Conservation (phyloP, 805 yeast genomes). For the Saccharomycopsis oosterbeekiorum region DNA sequence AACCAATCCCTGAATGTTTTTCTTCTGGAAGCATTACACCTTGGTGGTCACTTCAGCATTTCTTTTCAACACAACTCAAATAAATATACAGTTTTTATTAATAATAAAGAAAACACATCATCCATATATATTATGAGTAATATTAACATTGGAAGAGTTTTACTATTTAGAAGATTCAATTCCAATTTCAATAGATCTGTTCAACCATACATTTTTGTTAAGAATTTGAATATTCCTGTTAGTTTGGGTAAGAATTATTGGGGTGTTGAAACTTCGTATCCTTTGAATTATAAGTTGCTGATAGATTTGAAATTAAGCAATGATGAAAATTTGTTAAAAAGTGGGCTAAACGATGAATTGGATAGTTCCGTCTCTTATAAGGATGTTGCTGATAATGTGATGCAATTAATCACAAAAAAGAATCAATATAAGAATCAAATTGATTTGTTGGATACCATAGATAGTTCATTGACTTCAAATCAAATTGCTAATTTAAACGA, state of each 20-base stretch:
- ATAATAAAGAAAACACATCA: not conserved
- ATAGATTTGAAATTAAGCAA: conserved; percentile 43
- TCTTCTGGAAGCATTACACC: not conserved
- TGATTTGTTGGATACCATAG: conserved; percentile 37
- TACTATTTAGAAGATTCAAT: not conserved
- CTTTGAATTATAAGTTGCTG: conserved; percentile 57
- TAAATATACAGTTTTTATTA: too few species aligned
- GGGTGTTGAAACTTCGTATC: conserved; percentile 42
- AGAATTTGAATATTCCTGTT: conserved; percentile 51
- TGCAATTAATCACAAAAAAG: conserved; percentile 37
- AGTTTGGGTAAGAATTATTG: conserved; percentile 68
- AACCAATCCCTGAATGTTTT: too few species aligned
- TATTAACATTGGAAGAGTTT: not conserved
- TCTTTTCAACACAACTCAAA: too few species aligned
- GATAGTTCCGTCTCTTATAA: conserved; percentile 83
- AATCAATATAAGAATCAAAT: conserved; percentile 27
- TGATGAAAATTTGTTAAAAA: conserved; percentile 44
- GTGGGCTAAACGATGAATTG: conserved; percentile 77
- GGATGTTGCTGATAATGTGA: conserved; percentile 59
- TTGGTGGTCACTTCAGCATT: not conserved
- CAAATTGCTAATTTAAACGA: conserved; percentile 32
- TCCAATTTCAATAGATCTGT: not conserved
- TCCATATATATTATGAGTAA: not conserved
- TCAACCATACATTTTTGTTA: conserved; percentile 32
- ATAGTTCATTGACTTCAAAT: conserved; percentile 29